phyloP scores from a whole-genome alignment of 83 land plant species.

The Picea abies region DNA sequence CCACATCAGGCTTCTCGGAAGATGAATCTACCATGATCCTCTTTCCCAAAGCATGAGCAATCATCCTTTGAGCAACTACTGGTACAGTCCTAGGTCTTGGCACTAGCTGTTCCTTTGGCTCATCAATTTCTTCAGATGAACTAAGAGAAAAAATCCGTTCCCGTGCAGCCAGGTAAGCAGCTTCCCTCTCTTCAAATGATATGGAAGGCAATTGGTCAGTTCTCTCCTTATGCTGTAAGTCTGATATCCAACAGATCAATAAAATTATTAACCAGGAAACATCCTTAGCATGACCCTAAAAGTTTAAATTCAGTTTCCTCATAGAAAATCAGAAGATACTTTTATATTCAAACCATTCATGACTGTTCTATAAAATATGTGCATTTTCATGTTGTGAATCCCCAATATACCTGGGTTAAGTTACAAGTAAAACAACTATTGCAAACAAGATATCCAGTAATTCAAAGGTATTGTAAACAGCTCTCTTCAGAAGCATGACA shows the following conservation, averaged over 20 bases:
- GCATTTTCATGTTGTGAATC: background rate
- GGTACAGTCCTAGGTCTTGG: slow-evolving; percentile 77
- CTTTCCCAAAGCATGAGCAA: slow-evolving; percentile 94
- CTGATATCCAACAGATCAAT: slow-evolving; percentile 32
- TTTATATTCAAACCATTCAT: background rate
- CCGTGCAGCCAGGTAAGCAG: slow-evolving; percentile 91
- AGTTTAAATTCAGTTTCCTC: background rate
- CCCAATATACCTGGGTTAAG: background rate
- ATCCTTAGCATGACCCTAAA: background rate
- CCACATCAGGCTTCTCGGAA: background rate
- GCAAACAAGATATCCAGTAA: background rate
- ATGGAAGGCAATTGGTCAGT: slow-evolving; percentile 23
- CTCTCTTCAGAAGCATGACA: background rate
- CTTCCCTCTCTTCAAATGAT: slow-evolving; percentile 78
- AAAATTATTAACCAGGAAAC: background rate
- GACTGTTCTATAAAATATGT: background rate
- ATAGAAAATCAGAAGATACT: background rate
- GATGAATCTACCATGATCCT: slow-evolving; percentile 23
- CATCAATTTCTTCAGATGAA: slow-evolving; percentile 25
- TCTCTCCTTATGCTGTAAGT: slow-evolving; percentile 1
- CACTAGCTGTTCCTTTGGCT: slow-evolving; percentile 25
- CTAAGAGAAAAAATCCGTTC: slow-evolving; percentile 72
- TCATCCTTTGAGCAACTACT: slow-evolving; percentile 93
- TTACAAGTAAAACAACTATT: background rate
- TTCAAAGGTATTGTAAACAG: background rate